A percentile compares a stretch with the other conserved stretches of the same genome.
Evolutionary conservation across 176 grass and related monocot genomes (phyloP).

Genomic region (Chloris gayana): DNA sequence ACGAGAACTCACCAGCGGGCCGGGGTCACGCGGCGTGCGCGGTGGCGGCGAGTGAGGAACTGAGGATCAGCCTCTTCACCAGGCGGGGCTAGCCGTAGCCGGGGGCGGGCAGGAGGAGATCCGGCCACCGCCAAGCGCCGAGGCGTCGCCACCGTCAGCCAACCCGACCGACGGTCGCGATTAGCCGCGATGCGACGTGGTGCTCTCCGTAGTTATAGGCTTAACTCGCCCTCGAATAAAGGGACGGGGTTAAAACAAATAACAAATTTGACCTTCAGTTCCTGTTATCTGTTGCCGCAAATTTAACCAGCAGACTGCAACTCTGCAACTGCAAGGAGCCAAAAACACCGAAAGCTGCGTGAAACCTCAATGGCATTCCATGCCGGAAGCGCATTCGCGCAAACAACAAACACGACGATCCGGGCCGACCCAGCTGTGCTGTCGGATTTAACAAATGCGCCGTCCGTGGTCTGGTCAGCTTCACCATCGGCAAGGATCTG

Average conservation of each 20-base stretch:
- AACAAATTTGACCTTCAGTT: not conserved
- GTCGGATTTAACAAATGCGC: not conserved
- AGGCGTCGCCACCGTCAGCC: not conserved
- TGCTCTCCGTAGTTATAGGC: not conserved
- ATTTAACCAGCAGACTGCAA: not conserved
- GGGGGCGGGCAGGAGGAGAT: not conserved
- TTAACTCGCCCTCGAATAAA: conserved; percentile 20
- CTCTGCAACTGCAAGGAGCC: not conserved
- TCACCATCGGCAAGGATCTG: not conserved
- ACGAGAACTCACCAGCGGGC: conserved; percentile 4
- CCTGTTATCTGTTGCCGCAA: not conserved
- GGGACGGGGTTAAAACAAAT: conserved; percentile 47
- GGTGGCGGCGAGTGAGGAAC: not conserved
- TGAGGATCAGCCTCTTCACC: not conserved
- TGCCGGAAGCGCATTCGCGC: not conserved
- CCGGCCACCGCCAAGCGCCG: not conserved
- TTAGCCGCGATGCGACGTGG: not conserved
- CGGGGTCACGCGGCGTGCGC: not conserved
- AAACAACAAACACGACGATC: not conserved
- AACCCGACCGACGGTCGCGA: conserved; percentile 4
- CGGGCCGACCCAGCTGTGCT: not conserved
- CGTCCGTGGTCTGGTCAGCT: too few species aligned
- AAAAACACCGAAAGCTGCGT: not conserved
- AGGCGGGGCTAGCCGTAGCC: not conserved
- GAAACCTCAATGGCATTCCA: not conserved